phyloP scores from a whole-genome alignment of 176 grass and related monocot species.

The Echinochloa phyllopogon region DNA sequence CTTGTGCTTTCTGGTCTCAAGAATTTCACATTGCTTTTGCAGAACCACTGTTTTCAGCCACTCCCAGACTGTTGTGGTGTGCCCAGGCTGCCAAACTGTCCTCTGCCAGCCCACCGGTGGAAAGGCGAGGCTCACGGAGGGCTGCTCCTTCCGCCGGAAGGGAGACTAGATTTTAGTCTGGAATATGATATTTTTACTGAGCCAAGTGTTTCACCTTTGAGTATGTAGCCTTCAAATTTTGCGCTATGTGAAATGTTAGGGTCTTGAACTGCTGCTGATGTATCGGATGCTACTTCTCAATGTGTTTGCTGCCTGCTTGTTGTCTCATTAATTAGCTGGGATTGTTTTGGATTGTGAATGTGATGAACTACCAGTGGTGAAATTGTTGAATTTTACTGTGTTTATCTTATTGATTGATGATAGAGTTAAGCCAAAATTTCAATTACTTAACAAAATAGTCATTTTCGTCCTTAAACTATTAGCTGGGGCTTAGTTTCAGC shows the following conservation, averaged over 20 bases:
- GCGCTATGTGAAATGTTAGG: conserved; percentile 16
- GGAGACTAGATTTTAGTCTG: conserved; percentile 39
- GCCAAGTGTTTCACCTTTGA: conserved; percentile 13
- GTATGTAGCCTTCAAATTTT: conserved; percentile 39
- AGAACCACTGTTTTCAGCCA: conserved; percentile 82
- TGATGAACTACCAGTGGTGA: no score
- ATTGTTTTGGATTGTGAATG: no score
- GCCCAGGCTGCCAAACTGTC: conserved; percentile 67
- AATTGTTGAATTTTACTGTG: no score
- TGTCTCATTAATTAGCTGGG: no score
- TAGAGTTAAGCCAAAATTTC: no score
- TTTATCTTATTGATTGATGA: no score
- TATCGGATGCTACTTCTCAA: no score
- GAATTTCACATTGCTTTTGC: background rate
- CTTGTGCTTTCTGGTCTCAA: background rate
- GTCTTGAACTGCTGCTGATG: background rate
- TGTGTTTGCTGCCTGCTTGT: no score
- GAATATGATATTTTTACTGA: background rate
- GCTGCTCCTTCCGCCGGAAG: conserved; percentile 84
- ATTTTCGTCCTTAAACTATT: no score
- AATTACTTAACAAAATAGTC: no score
- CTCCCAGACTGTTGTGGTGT: conserved; percentile 77
- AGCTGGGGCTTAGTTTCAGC: no score
- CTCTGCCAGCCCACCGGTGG: conserved; percentile 81
- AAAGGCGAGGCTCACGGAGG: conserved; percentile 73